phyloP scores from a whole-genome alignment of 2,329 filamentous ascomycete genomes.

The Emydomyces testavorans region DNA sequence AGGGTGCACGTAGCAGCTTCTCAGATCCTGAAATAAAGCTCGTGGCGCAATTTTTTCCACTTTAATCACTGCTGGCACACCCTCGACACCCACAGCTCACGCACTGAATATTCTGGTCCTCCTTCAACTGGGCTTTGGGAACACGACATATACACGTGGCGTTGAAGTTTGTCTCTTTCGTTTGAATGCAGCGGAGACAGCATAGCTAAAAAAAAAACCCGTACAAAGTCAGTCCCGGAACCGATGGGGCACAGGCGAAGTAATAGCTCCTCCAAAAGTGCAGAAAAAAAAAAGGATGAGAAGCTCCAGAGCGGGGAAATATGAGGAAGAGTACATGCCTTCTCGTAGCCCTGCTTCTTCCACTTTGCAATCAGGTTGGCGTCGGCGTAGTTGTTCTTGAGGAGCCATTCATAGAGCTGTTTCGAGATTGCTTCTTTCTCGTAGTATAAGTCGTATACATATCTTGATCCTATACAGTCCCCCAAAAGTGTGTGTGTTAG shows the following conservation, averaged over 20 bases:
- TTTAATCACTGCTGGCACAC: slow-evolving; percentile 70
- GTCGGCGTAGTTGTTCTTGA: slow-evolving; percentile 96
- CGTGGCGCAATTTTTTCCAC: not conserved
- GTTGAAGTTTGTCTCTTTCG: slow-evolving; percentile 99
- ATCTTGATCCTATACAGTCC: slow-evolving; percentile 50
- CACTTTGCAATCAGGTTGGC: slow-evolving; percentile 95
- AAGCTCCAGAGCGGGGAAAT: not conserved
- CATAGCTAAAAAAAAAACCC: slow-evolving; percentile 52
- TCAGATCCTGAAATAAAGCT: not conserved
- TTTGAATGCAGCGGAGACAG: slow-evolving; percentile 91
- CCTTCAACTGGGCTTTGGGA: slow-evolving; percentile 77
- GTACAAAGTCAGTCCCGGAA: not conserved
- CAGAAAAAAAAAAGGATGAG: too few species aligned
- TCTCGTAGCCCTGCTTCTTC: slow-evolving; percentile 99
- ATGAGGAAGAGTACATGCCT: slow-evolving; percentile 46
- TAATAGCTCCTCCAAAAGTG: too few species aligned
- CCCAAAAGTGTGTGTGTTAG: slow-evolving; percentile 4
- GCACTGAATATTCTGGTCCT: slow-evolving; percentile 81
- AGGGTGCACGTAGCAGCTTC: not conserved
- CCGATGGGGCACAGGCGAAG: too few species aligned
- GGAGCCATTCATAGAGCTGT: slow-evolving; percentile 83
- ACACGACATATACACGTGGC: slow-evolving; percentile 95
- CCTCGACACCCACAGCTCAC: slow-evolving; percentile 90
- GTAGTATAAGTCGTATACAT: slow-evolving; percentile 97
- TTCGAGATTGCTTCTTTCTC: slow-evolving; percentile 92